phyloP scores from a whole-genome alignment of 2,329 filamentous ascomycete genomes.

The Dactylellina cionopaga region DNA sequence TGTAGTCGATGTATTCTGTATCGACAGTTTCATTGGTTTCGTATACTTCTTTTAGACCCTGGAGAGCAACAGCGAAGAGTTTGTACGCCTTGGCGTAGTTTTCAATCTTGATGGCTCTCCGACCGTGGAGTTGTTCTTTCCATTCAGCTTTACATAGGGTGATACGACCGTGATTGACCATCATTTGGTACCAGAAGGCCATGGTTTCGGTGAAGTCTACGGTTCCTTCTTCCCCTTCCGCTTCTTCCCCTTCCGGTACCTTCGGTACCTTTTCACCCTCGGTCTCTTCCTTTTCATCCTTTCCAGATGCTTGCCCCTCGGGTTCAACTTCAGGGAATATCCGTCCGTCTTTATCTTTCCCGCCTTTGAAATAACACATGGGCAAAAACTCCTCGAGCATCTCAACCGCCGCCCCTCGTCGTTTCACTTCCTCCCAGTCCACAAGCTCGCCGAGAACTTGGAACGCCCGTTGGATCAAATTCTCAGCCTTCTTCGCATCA shows the following conservation, averaged over 20 bases:
- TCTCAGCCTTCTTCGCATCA: conserved; percentile 37
- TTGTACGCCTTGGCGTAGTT: conserved; percentile 39
- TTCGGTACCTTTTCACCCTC: too few relatives aligned
- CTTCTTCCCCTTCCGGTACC: background rate
- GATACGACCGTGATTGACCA: conserved; percentile 33
- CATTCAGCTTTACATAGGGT: conserved; percentile 32
- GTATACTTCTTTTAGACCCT: conserved; percentile 42
- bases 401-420: conserved; percentile 30
- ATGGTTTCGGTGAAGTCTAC: conserved; percentile 32
- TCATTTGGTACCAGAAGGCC: conserved; percentile 47
- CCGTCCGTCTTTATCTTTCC: conserved; percentile 2
- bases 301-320: background rate
- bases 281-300: too few relatives aligned
- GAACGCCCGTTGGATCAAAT: conserved; percentile 38
- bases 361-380: conserved; percentile 37
- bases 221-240: background rate
- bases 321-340: background rate
- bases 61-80: conserved; percentile 23
- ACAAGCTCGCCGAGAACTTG: conserved; percentile 43
- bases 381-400: conserved; percentile 47
- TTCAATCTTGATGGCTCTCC: conserved; percentile 34
- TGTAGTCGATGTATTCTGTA: conserved; percentile 27
- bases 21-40: conserved; percentile 12
- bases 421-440: conserved; percentile 45
- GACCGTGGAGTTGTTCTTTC: conserved; percentile 3